Conservation (phyloP, 768 basidiomycete species). For the Ramaria sp. region DNA sequence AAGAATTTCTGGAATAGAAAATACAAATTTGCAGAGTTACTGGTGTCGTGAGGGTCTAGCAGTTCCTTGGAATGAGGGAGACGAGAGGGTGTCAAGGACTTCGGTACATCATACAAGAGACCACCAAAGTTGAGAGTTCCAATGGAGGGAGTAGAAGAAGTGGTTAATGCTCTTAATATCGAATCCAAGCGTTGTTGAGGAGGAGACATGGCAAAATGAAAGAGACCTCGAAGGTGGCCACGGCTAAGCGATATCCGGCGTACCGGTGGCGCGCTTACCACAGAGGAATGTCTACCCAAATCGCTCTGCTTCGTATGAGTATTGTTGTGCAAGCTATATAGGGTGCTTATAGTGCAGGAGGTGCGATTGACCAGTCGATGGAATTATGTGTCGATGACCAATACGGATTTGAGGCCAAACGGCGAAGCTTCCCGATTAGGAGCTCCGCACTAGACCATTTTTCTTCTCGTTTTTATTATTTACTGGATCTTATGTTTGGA, state of each 20-base stretch:
- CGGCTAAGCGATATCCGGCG: not conserved
- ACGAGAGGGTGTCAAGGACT: constrained; percentile 35
- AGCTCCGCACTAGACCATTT: no score
- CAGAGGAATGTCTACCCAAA: no score
- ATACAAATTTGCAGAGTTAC: constrained; percentile 47
- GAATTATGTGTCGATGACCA: no score
- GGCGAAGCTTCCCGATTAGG: no score
- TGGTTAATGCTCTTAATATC: not conserved
- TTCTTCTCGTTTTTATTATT: no score
- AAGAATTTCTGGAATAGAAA: constrained; percentile 61
- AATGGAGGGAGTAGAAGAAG: constrained; percentile 15
- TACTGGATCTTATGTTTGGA: no score
- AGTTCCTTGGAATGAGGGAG: constrained; percentile 32
- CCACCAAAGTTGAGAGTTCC: constrained; percentile 48
- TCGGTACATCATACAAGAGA: constrained; percentile 44
- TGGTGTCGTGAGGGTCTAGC: constrained; percentile 39
- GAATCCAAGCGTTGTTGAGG: constrained; percentile 3
- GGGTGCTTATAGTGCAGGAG: no score
- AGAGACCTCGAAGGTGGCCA: not conserved
- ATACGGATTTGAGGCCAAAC: no score
- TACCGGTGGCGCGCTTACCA: not conserved
- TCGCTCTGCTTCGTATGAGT: no score
- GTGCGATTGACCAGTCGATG: no score
- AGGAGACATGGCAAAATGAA: not conserved
- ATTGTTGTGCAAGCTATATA: no score